These are phyloP conservation scores for Aspergillus neoniger DNA, from an alignment of 2,329 filamentous ascomycete species.

Conservation along the genomic window DNA sequence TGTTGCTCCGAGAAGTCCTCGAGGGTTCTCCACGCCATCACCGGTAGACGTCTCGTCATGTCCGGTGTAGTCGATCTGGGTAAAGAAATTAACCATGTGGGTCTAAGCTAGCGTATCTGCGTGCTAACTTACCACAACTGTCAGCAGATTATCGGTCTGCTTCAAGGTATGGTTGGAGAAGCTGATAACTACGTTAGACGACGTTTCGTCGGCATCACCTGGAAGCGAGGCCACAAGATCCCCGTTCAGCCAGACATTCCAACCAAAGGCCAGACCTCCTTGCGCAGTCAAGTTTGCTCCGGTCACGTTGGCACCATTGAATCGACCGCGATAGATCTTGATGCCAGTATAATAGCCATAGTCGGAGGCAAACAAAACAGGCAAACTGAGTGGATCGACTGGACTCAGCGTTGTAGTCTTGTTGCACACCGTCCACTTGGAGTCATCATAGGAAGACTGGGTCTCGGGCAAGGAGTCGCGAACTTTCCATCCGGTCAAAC, in stretches of 20 bases:
- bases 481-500: slow-evolving; percentile 51
- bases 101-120: neutral
- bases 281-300: slow-evolving; percentile 7
- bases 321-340: slow-evolving; percentile 10
- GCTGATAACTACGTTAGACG: neutral
- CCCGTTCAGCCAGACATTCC: slow-evolving; percentile 14
- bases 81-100: neutral
- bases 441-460: slow-evolving; percentile 52
- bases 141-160: slow-evolving; percentile 9
- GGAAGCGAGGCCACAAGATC: neutral
- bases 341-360: slow-evolving; percentile 35
- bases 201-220: neutral
- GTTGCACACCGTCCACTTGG: slow-evolving; percentile 53
- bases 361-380: slow-evolving; percentile 57
- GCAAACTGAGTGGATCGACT: slow-evolving; percentile 51
- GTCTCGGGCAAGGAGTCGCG: slow-evolving; percentile 55
- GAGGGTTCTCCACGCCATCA: slow-evolving; percentile 7
- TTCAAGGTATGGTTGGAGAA: neutral
- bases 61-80: slow-evolving; percentile 11
- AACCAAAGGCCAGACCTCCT: slow-evolving; percentile 8
- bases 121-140: slow-evolving; percentile 1
- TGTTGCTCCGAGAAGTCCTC: slow-evolving; percentile 9
- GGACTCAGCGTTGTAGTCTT: slow-evolving; percentile 51
- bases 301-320: slow-evolving; percentile 8
- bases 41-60: slow-evolving; percentile 8